Conservation (phyloP, 2,329 filamentous ascomycete genomes). For the Aureobasidium mangrovei region DNA sequence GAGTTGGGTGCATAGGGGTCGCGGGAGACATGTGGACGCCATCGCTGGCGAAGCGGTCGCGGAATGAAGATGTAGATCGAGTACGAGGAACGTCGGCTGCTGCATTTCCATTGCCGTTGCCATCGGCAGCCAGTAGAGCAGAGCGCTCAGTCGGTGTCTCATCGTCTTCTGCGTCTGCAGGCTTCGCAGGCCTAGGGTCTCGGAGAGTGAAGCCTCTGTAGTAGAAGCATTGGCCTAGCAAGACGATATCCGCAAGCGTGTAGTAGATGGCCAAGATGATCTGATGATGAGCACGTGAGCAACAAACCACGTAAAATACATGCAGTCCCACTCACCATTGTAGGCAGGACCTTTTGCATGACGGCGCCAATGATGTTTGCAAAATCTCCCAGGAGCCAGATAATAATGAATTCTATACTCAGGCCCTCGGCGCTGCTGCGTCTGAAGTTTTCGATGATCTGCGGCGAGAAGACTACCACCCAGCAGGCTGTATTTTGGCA, state of each 20-base stretch:
- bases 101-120: constrained; percentile 22
- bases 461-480: constrained; percentile 95
- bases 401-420: constrained; percentile 81
- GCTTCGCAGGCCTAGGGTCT: constrained; percentile 49
- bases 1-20: constrained; percentile 62
- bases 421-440: constrained; percentile 77
- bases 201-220: constrained; percentile 83
- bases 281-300: constrained; percentile 28
- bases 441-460: constrained; percentile 92
- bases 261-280: constrained; percentile 92
- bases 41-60: constrained; percentile 47
- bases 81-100: constrained; percentile 20
- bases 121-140: constrained; percentile 28
- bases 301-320: not conserved
- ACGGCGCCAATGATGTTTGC: constrained; percentile 95
- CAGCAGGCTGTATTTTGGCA: constrained; percentile 58
- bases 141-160: constrained; percentile 26
- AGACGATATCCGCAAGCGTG: constrained; percentile 80
- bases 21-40: constrained; percentile 67
- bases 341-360: constrained; percentile 82
- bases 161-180: constrained; percentile 21
- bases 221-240: constrained; percentile 87
- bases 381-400: constrained; percentile 90
- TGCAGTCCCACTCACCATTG: constrained; percentile 54
- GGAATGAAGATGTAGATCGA: constrained; percentile 32